Base-by-base conservation (phyloP, 495 filamentous ascomycete genomes). In the Cryomyces minteri region DNA sequence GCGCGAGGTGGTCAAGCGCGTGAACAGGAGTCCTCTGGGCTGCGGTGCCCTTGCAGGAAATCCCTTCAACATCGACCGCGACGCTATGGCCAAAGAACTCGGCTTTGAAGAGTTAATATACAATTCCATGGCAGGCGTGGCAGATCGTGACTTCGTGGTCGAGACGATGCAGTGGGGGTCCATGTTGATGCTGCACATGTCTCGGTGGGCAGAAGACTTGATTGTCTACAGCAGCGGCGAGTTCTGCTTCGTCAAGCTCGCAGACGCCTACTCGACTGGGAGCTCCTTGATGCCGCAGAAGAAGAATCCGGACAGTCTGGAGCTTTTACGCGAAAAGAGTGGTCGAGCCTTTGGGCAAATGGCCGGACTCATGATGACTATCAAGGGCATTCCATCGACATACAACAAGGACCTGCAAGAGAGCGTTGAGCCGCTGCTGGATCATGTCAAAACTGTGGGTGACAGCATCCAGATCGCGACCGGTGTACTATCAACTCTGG, bases 331-430 rank as follows among this genome's bases (percentile, higher is more conserved):
- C 5, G 88, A 88, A 12, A 95, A 95, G 68, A 67, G 73, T 32
- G 88, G 88, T 1, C 71, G 87, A 39, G 77, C 78, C 6, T 88
- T 94, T 56, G 86, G 86, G 2, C 79, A 87, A 54, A 86, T 94
- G 80, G 72, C 82, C 6, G 88, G 88, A 32, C 68, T 95, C 53
- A 88, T 85, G 76, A 75, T 72, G 61, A 90, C 79, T 10, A 76
- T 84, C 58, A 95, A 96, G 68, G 82, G 82, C 32, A 70, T 94
- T 18, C 86, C 88, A 2, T 82, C 76, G 28, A 92, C 85, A 5
- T 95, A 94, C 69, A 93, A 95, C 68, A 93, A 94, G 67, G 84
- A 94, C 58, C 67, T 94, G 11, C 88, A 96, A 63, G 88, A 95
- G 65, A 80, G 75, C 48, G 77, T 85, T 50, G 84, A 94, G 67